Conservation (phyloP, 2,329 filamentous ascomycete species). For the Verticillium longisporum region DNA sequence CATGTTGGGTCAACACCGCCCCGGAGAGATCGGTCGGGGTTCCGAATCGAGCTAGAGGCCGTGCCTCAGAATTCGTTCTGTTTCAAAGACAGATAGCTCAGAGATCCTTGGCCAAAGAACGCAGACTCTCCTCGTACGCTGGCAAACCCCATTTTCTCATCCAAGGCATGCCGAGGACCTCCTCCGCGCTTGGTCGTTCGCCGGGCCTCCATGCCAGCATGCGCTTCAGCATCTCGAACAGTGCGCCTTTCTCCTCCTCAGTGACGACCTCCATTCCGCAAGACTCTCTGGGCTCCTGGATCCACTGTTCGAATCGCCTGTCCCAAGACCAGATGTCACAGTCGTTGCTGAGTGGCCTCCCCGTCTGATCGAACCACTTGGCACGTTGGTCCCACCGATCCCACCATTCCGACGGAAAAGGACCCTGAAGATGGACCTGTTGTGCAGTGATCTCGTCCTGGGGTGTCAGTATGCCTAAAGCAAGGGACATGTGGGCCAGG, state of each 20-base stretch:
- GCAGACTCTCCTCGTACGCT: slow-evolving; percentile 7
- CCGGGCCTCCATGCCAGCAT: slow-evolving; percentile 13
- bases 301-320: slow-evolving; percentile 11
- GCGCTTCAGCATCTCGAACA: slow-evolving; percentile 14
- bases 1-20: too few species aligned
- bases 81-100: too few species aligned
- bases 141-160: slow-evolving; percentile 12
- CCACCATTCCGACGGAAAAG: slow-evolving; percentile 21
- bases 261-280: slow-evolving; percentile 4
- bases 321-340: slow-evolving; percentile 12
- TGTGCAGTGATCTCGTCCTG: slow-evolving; percentile 20
- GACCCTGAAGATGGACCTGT: slow-evolving; percentile 22
- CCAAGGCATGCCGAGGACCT: slow-evolving; percentile 9
- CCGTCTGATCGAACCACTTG: slow-evolving; percentile 7
- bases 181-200: slow-evolving; percentile 6
- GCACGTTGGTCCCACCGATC: slow-evolving; percentile 15
- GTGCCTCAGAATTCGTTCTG: too few species aligned
- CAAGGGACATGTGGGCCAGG: slow-evolving; percentile 18
- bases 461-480: slow-evolving; percentile 18
- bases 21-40: too few species aligned
- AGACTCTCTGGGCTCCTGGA: slow-evolving; percentile 9
- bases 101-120: neutral
- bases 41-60: too few species aligned
- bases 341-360: slow-evolving; percentile 6
- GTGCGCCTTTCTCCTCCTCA: slow-evolving; percentile 9